Conservation (phyloP, 148 eudicot genomes). For the Polygonum aviculare region DNA sequence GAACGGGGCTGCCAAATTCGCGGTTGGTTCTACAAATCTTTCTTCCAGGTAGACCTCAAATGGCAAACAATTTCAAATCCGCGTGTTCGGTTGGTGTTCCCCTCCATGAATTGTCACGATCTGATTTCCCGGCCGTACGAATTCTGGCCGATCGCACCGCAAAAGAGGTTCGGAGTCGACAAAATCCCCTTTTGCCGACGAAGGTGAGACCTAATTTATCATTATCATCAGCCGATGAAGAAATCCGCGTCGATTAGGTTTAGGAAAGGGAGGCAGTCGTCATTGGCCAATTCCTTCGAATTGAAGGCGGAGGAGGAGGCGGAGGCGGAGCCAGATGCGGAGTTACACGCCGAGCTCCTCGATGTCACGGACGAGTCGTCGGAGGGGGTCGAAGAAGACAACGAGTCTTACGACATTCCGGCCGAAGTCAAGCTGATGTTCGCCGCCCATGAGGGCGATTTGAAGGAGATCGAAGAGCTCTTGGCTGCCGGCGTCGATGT, state of each 20-base stretch:
- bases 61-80: background rate
- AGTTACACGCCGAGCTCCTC: background rate
- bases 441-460: slow-evolving; percentile 33
- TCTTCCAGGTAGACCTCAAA: background rate
- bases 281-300: slow-evolving; percentile 15
- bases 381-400: background rate
- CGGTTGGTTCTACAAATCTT: background rate
- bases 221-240: background rate
- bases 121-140: background rate
- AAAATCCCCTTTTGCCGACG: background rate
- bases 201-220: background rate
- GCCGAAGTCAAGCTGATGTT: slow-evolving; percentile 32
- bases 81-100: background rate
- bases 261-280: slow-evolving; percentile 23
- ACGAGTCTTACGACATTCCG: slow-evolving; percentile 14
- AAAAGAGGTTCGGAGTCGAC: background rate
- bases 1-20: background rate
- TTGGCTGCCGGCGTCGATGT: slow-evolving; percentile 30
- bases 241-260: slow-evolving; percentile 16
- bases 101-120: background rate
- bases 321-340: background rate
- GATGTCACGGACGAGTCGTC: slow-evolving; percentile 6
- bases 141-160: background rate
- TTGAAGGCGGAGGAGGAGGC: background rate
- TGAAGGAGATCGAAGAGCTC: slow-evolving; percentile 28